Base-by-base conservation (phyloP, 306 rosid genomes). In the Canavalia ensiformis region DNA sequence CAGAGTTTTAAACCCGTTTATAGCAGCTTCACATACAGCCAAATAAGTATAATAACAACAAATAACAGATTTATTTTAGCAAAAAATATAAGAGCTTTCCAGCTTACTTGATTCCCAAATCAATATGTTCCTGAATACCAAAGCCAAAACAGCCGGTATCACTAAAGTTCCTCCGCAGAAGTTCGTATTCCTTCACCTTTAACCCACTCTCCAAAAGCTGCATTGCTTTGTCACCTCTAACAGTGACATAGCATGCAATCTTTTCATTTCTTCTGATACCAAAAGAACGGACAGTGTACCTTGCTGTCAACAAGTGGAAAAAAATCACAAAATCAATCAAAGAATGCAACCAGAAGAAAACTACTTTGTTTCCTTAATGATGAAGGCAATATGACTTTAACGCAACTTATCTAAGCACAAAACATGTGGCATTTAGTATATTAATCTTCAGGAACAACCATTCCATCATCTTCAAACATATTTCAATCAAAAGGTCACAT, bases 211-310 rank as follows among this genome's bases (percentile, higher is more conserved):
- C 97, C 89, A 91, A 81, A 13, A 91, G 97, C 78, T 91, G 94
- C 92, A 91, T 91, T 4, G 97, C 97, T 87, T 93, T 91, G 25
- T 92, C 97, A 7, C 93, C 95, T 82, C 95, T 88, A 12, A 89
- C 94, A 60, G 97, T 92, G 42, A 92, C 97, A 50, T 92, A 86
- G 90, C 97, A 92, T 0, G 96, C 97, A 81, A 93, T 93, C 90
- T 93, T 93, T 59, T 93, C 97, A 85, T 93, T 93, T 81, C 94
- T 89, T 71, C 97, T 88, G 44, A 93, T 93, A 11, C 94, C 97
- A 13, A 91, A 93, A 12, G 94, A 90, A 9, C 97, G 80, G 2
- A 93, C 97, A 72, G 97, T 93, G 88, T 91, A 93, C 81, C 97
- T 84, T 0, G 97, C 97, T 93, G 84, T 77, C 12, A 42, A 68